Percentiles rank a stretch among this genome's conserved stretches.
phyloP scores from a whole-genome alignment of 1,284 basidiomycete species.

The Ceratobasidium sp. region DNA sequence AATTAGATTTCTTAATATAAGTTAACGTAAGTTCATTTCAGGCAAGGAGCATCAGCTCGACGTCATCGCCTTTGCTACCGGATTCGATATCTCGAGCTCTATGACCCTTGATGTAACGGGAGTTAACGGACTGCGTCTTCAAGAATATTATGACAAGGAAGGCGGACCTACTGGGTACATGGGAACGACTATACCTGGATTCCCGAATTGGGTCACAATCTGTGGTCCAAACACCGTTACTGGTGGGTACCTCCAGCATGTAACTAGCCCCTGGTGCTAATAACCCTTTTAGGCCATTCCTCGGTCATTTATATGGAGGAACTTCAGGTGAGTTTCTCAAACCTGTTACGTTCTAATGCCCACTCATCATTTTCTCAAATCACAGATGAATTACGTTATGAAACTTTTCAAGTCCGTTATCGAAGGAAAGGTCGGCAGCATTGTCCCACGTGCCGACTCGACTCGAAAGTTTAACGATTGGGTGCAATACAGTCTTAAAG shows the following conservation, averaged over 20 bases:
- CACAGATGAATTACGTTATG: conserved; percentile 28
- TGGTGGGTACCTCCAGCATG: background rate
- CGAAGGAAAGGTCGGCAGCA: conserved; percentile 28
- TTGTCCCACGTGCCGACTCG: conserved; percentile 5
- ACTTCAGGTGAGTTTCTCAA: conserved; percentile 17
- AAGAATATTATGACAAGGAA: conserved; percentile 55
- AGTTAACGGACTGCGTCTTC: conserved; percentile 50
- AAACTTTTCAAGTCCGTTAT: conserved; percentile 21
- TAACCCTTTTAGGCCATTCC: conserved; percentile 13
- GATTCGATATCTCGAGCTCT: conserved; percentile 40
- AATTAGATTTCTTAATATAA: background rate
- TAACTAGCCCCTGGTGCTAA: background rate
- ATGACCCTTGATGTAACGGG: conserved; percentile 4
- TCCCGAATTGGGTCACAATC: conserved; percentile 59
- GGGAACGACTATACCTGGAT: conserved; percentile 57
- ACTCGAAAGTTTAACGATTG: conserved; percentile 20
- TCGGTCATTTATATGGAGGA: conserved; percentile 31
- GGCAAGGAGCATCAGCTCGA: conserved; percentile 38
- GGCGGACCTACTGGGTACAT: conserved; percentile 59
- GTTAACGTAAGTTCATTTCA: background rate
- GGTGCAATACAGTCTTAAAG: background rate
- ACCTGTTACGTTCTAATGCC: background rate
- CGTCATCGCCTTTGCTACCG: conserved; percentile 41
- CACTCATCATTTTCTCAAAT: background rate
- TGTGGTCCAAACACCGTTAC: conserved; percentile 50